These are phyloP conservation scores for Withania somnifera DNA, from an alignment of 305 asterid genomes.

Conservation along the genomic window DNA sequence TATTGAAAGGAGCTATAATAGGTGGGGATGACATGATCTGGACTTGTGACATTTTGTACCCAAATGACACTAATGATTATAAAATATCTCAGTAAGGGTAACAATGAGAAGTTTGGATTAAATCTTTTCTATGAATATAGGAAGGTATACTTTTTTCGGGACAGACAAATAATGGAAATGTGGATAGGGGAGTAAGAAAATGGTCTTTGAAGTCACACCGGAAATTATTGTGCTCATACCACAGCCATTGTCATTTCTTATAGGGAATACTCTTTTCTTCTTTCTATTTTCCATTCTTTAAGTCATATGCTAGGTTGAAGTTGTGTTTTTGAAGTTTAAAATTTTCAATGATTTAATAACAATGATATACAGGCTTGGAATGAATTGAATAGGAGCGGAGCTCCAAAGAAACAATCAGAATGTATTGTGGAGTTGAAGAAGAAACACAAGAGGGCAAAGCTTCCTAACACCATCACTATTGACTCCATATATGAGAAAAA, in stretches of 20 bases:
- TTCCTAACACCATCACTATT: slow-evolving; percentile 55
- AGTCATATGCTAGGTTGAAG: background rate
- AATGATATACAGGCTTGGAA: slow-evolving; percentile 65
- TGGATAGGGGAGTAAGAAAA: background rate
- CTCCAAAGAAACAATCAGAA: slow-evolving; percentile 64
- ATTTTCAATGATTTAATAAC: background rate
- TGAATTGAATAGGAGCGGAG: slow-evolving; percentile 67
- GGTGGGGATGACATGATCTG: background rate
- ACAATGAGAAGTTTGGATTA: no score
- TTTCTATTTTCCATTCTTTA: background rate
- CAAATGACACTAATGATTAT: no score
- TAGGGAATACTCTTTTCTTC: background rate
- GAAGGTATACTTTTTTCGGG: background rate
- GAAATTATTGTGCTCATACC: background rate
- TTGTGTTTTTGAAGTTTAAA: background rate
- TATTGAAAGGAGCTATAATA: background rate
- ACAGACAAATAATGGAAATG: background rate
- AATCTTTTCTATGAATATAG: no score
- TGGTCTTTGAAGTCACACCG: background rate
- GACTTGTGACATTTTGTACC: no score
- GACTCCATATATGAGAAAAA: slow-evolving; percentile 83
- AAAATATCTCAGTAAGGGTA: no score
- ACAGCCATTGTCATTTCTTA: background rate
- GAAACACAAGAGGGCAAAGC: slow-evolving; percentile 63
- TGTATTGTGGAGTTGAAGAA: slow-evolving; percentile 44